Percentiles rank a stretch among this genome's conserved stretches.
These are phyloP conservation scores for Wallemia mellicola DNA, from an alignment of 1,284 basidiomycete genomes.

Conservation along the genomic window DNA sequence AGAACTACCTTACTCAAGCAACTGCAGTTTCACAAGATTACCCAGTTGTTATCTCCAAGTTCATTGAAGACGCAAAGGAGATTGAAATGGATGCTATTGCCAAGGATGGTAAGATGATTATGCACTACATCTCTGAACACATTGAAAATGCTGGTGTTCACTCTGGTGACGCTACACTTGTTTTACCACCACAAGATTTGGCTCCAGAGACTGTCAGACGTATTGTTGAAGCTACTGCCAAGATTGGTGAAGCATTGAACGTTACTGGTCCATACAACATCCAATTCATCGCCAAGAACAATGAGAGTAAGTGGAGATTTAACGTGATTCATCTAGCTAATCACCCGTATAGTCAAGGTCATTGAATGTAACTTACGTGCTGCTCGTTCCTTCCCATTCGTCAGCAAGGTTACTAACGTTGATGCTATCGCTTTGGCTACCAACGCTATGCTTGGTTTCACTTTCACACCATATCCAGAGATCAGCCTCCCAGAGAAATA, in stretches of 20 bases:
- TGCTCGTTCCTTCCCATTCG: constrained; percentile 94
- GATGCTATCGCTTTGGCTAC: constrained; percentile 97
- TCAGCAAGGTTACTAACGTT: constrained; percentile 87
- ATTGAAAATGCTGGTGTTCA: constrained; percentile 97
- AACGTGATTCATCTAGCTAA: background rate
- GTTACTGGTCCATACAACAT: constrained; percentile 98
- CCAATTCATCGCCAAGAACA: constrained; percentile 98
- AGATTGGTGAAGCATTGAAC: constrained; percentile 92
- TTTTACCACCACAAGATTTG: constrained; percentile 88
- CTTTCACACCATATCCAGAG: constrained; percentile 71
- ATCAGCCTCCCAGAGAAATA: constrained; percentile 62
- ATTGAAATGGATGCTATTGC: constrained; percentile 99
- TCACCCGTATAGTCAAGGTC: constrained; percentile 40
- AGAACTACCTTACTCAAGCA: constrained; percentile 78
- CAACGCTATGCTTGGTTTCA: constrained; percentile 80
- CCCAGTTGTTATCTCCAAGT: constrained; percentile 95
- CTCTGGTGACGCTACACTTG: constrained; percentile 89
- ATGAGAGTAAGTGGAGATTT: constrained; percentile 33
- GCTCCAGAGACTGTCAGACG: constrained; percentile 84
- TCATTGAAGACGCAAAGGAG: constrained; percentile 97
- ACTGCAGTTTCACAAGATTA: constrained; percentile 87
- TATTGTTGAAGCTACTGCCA: constrained; percentile 84
- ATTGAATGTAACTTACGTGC: constrained; percentile 98
- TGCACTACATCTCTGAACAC: constrained; percentile 98
- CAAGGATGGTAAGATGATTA: constrained; percentile 83